Percentiles rank a stretch among this genome's conserved stretches.
These are phyloP conservation scores for Fraxinus quadrangulata DNA, from an alignment of 257 asterid species.

Conservation along the genomic window DNA sequence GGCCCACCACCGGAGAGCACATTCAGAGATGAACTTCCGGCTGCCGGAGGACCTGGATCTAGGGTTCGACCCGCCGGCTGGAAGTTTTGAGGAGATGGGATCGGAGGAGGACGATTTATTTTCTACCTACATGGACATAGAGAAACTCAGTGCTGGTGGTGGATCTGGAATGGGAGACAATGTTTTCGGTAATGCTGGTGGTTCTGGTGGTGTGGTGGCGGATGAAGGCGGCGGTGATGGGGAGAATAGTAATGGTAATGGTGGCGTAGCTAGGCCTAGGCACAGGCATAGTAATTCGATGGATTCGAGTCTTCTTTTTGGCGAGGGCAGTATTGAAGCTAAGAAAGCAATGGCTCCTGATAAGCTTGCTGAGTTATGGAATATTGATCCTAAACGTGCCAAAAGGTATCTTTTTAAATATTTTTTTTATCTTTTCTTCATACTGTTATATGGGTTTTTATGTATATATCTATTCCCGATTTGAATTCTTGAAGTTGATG, in stretches of 20 bases:
- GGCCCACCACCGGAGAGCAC: conserved; percentile 52
- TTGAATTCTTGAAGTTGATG: background rate
- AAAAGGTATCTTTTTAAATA: conserved; percentile 54
- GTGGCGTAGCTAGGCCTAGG: conserved; percentile 27
- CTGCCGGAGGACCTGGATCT: conserved; percentile 52
- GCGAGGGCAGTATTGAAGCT: conserved; percentile 72
- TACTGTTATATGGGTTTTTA: background rate
- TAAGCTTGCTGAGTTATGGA: conserved; percentile 94
- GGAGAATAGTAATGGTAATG: conserved; percentile 49
- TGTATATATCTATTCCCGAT: conserved; percentile 6
- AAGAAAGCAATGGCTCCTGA: conserved; percentile 98
- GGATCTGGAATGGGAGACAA: conserved; percentile 36
- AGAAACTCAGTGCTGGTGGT: conserved; percentile 45
- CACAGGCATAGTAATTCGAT: conserved; percentile 72
- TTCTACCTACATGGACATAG: conserved; percentile 64
- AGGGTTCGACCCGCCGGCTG: conserved; percentile 38
- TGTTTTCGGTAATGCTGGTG: conserved; percentile 32
- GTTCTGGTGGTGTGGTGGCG: conserved; percentile 40
- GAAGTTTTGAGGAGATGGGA: conserved; percentile 60
- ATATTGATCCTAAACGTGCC: conserved; percentile 93
- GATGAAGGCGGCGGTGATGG: conserved; percentile 38
- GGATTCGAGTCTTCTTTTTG: conserved; percentile 63
- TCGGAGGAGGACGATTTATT: conserved; percentile 71
- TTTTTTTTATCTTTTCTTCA: background rate
- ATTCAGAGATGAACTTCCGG: conserved; percentile 51